Base-by-base conservation (phyloP, 805 yeast species). In the Zygosaccharomyces lentus region DNA sequence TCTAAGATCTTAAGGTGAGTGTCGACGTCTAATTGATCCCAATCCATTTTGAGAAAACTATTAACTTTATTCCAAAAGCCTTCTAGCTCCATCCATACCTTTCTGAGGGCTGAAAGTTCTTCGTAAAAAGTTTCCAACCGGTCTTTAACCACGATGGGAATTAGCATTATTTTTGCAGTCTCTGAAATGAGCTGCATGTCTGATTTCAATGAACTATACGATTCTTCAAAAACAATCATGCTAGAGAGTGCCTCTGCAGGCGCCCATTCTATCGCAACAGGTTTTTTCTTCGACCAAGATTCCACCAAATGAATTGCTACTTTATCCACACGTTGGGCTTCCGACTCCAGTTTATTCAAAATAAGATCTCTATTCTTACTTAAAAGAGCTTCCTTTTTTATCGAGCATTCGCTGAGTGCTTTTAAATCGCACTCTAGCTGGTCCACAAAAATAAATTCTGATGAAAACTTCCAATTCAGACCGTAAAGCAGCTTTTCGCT, bases 371-470 rank as follows among this genome's bases (percentile, higher is more conserved):
- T 49, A 43, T 78, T 72, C 0, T 67, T 66, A 7, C 69, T 65
- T 6, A 85, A 66, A 2, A 68, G 50, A 1, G 45, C 50, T 8
- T 64, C 57, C 52, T 77, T 69, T 31, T 58, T 53, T 3, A 51
- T 50, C 35, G 75, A 43, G 9, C 77, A 58, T 30, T 76, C 69
- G 1, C 52, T 43, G 26, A 81, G 56, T 1, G 78, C 67, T 0
- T 66, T 55, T 44, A 71, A 58, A 43, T 77, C 80, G 41, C 68
- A 70, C 10, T 76, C 79, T 0, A 87, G 46, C 53, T 87, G 95
- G 34, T 84, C 93, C 38, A 68, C 68, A 57, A 69, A 77, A 0
- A 81, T 50, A 84, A 89, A 83, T 24, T 74, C 73, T 0, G 64
- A 29, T 0, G 82, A 76, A 41, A 78, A 73, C 17, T 68, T 69